Base-by-base conservation (phyloP, 345 rosid genomes). In the Citrus sp. region DNA sequence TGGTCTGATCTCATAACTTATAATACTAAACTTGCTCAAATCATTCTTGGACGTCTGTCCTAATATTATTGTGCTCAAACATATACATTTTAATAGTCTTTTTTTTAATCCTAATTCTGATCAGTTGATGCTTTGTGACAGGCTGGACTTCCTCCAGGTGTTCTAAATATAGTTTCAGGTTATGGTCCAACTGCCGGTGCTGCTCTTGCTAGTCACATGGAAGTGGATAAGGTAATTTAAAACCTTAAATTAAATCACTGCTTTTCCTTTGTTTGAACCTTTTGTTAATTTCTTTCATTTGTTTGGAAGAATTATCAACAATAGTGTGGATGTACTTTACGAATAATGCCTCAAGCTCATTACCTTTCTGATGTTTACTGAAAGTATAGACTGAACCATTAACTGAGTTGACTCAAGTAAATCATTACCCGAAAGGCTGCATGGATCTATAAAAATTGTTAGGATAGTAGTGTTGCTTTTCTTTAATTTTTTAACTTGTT, bases 91-190 rank as follows among this genome's bases (percentile, higher is more conserved):
- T 14, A 49, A 28, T 5, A 7, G 19, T 70, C 58, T 77, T 73
- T 73, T 4, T 28, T 30, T 74, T 30, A 6, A 58, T 59, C 40
- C 32, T 66, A n/a, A 12, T 72, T 51, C 78, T 75, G 64, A 82
- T 67, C 35, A 37, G 32, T 0, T 27, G 21, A 28, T 56, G 25
- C 55, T 30, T 27, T 79, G 55, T 82, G 67, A 70, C 85, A 95
- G 98, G 98, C 98, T 84, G 98, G 98, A 80, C 89, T 93, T 74
- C 98, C 98, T 37, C 91, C 91, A 5, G 98, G 98, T 80, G 98
- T 92, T 86, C 80, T 95, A 18, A 95, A 95, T 78, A 87, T 93
- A 80, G 78, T 95, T 79, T 93, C 98, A 70, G 98, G 98, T 59
- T 92, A 84, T 79, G 98, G 98, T 74, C 84, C 95, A 7, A 88